Percentiles rank a stretch among this genome's conserved stretches.
Conservation (phyloP, 768 basidiomycete species). For the Gelatoporia subvermispora region DNA sequence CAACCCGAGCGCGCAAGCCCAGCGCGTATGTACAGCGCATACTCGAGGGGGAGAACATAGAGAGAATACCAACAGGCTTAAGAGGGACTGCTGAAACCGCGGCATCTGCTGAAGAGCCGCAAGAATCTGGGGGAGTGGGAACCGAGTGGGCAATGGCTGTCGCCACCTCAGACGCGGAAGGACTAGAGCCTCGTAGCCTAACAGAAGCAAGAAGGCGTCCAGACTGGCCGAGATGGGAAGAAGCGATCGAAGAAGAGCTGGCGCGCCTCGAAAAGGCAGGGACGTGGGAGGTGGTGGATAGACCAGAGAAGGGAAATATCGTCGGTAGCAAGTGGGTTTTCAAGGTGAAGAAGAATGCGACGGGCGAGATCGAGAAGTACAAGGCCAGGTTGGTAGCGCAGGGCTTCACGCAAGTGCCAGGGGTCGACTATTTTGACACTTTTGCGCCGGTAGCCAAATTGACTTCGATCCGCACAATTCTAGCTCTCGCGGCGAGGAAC, state of each 20-base stretch:
- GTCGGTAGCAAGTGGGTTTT: conserved; percentile 31
- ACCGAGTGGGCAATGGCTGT: conserved; percentile 3
- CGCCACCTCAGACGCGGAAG: conserved; percentile 1
- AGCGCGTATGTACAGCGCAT: too few relatives aligned
- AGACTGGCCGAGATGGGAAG: conserved; percentile 5
- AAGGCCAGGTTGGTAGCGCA: conserved; percentile 24
- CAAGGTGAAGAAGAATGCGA: conserved; percentile 24
- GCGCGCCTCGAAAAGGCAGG: not conserved
- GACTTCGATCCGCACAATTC: too few relatives aligned
- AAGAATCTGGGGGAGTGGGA: too few relatives aligned
- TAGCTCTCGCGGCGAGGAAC: conserved; percentile 15
- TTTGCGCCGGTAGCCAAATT: too few relatives aligned
- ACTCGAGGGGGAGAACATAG: too few relatives aligned
- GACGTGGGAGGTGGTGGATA: too few relatives aligned
- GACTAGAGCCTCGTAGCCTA: conserved; percentile 2
- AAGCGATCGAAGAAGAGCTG: conserved; percentile 6
- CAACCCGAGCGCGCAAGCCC: too few relatives aligned
- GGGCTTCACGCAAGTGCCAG: conserved; percentile 27
- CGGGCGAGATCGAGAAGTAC: conserved; percentile 20
- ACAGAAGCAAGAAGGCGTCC: conserved; percentile 3
- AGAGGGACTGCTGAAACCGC: too few relatives aligned
- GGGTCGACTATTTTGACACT: conserved; percentile 24
- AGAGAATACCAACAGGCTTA: too few relatives aligned
- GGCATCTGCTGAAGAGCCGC: too few relatives aligned
- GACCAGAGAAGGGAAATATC: conserved; percentile 13